A percentile compares a stretch with the other conserved stretches of the same genome.
Conservation (phyloP, 495 filamentous ascomycete genomes). For the Cercophora sp. region DNA sequence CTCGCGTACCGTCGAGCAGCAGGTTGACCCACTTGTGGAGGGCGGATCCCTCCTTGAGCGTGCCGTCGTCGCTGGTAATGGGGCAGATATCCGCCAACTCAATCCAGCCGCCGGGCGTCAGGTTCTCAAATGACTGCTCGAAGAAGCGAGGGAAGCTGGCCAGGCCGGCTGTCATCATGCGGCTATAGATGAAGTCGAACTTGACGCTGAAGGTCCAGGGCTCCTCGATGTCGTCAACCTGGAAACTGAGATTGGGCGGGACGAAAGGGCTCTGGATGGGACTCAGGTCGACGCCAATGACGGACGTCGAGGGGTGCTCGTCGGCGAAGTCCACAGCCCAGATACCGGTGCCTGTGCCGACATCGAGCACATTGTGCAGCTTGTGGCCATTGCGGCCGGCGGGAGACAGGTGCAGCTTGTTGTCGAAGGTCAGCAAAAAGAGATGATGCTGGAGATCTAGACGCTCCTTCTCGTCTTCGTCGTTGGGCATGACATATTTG, state of each 20-base stretch:
- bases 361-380: conserved; percentile 20
- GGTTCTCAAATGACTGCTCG: conserved; percentile 31
- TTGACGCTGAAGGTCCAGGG: conserved; percentile 37
- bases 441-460: conserved; percentile 25
- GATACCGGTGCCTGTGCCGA: conserved; percentile 25
- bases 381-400: background rate
- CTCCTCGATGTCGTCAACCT: conserved; percentile 41
- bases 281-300: conserved; percentile 37
- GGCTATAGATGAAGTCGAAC: conserved; percentile 47
- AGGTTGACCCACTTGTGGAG: background rate
- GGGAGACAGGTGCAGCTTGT: conserved; percentile 15
- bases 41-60: background rate
- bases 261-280: conserved; percentile 41
- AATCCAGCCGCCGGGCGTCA: conserved; percentile 46
- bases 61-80: conserved; percentile 8
- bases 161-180: conserved; percentile 39
- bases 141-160: conserved; percentile 40
- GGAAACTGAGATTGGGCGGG: conserved; percentile 33
- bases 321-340: conserved; percentile 28
- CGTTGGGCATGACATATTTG: conserved; percentile 20
- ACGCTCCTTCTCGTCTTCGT: conserved; percentile 20
- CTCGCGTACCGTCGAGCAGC: background rate
- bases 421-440: conserved; percentile 14
- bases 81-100: conserved; percentile 26
- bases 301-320: conserved; percentile 20